Percentiles rank a stretch among this genome's conserved stretches.
Evolutionary conservation across 176 grass and related monocot genomes (phyloP).

Genomic region (Metroxylon sagu): DNA sequence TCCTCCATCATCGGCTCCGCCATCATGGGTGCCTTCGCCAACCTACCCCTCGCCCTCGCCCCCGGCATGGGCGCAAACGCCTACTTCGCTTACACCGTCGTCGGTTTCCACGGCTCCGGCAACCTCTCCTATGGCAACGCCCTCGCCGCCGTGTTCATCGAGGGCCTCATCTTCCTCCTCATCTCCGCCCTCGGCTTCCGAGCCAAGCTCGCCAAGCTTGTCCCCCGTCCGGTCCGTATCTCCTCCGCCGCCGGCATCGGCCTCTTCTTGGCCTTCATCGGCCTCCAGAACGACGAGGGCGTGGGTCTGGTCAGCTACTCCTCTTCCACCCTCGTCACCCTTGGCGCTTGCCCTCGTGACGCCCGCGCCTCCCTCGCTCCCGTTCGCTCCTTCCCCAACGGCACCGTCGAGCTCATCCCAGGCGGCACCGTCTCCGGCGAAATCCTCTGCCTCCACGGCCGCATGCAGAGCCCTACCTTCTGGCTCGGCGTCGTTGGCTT

Average conservation of each 20-base stretch:
- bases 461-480: conserved; percentile 65
- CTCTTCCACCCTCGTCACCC: conserved; percentile 58
- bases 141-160: conserved; percentile 67
- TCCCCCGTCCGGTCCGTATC: conserved; percentile 53
- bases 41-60: conserved; percentile 63
- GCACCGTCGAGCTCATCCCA: conserved; percentile 50
- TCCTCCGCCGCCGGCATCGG: conserved; percentile 68
- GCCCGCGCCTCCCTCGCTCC: conserved; percentile 57
- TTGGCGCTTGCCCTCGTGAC: conserved; percentile 54
- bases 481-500: conserved; percentile 66
- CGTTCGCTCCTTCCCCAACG: conserved; percentile 44
- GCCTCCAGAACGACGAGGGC: conserved; percentile 50
- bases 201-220: conserved; percentile 40
- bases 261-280: conserved; percentile 56
- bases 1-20: conserved; percentile 56
- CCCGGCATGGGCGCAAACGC: conserved; percentile 81
- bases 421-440: conserved; percentile 41
- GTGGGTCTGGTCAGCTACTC: conserved; percentile 52
- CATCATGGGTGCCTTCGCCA: conserved; percentile 72
- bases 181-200: conserved; percentile 49
- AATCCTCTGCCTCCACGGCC: conserved; percentile 54
- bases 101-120: conserved; percentile 76
- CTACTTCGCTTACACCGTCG: conserved; percentile 75
- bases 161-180: conserved; percentile 58
- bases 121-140: conserved; percentile 48